Evolutionary conservation across 2,329 filamentous ascomycete species (phyloP), one percentile per base, ranked within the genome.

Genomic region (Setomelanomma holmii): DNA sequence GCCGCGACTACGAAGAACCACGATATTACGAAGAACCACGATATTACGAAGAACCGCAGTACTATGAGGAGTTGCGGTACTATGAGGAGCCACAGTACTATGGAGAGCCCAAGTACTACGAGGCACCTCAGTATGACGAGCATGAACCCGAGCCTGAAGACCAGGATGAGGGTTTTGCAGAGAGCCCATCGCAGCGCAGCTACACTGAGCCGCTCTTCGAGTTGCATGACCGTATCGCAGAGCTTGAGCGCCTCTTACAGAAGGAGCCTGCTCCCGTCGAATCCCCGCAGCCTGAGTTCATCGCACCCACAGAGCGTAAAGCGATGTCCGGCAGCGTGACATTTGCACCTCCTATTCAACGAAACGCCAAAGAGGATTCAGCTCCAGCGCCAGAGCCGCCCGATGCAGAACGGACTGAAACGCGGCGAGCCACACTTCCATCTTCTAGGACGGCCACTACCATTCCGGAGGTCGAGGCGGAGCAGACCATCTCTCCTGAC

Each of bases 171-270:
- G 46, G 46, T 3, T 44, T 45, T 21, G 22, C 30, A n/a, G 20
- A 44, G 8, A 48, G 40, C 27, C 41, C 45, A n/a, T 36, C 41
- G 20, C 45, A 43, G 17, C 55, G 52, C 14, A 55, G 27, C n/a
- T 59, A 63, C 35, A 61, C 51, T 5, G 49, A 54, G 22, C 56
- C 52, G 12, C 57, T 63, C 27, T 21, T 41, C 36, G 24, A 57
- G 22, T 27, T 59, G 11, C 51, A 58, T 27, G 47, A 59, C 27
- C 53, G 51, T 16, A 48, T 60, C 20, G 42, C 39, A 1, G 51
- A 58, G 16, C 42, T 61, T 36, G 55, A 60, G 34, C 53, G 55
- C 17, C 50, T 40, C 2, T 38, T 56, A 12, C 27, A 33, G 33
- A 19, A 49, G 40, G 45, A 7, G 16, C 11, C 11, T 47, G 20